Conservation (phyloP, 2,329 filamentous ascomycete genomes). For the Cordyceps fumosorosea region DNA sequence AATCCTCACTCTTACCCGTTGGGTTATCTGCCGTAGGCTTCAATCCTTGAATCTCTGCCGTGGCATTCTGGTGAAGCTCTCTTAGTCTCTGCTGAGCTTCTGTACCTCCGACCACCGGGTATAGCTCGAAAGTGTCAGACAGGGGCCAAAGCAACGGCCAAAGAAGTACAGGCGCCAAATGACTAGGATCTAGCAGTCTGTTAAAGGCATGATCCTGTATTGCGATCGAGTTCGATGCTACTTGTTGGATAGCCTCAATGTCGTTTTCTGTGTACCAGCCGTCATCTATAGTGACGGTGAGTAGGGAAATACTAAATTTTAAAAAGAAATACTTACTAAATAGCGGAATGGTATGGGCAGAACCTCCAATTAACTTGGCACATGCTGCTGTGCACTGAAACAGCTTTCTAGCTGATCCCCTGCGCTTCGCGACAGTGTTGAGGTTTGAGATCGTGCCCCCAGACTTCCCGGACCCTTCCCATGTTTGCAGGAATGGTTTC, state of each 20-base stretch:
- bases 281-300: neutral
- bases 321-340: neutral
- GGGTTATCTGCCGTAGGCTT: neutral
- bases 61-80: neutral
- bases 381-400: neutral
- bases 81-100: neutral
- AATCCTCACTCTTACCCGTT: neutral
- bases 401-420: neutral
- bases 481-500: neutral
- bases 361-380: neutral
- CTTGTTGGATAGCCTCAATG: neutral
- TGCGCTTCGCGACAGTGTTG: neutral
- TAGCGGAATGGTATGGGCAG: neutral
- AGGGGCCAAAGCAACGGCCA: neutral
- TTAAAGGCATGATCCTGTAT: neutral
- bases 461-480: neutral
- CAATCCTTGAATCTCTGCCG: neutral
- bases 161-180: neutral
- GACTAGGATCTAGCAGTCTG: neutral
- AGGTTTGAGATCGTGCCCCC: neutral
- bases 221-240: neutral
- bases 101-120: neutral
- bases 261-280: neutral
- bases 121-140: neutral
- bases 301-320: neutral